Percentiles rank a stretch among this genome's conserved stretches.
Conservation (phyloP, 2,329 filamentous ascomycete species). For the Pseudocercospora eumusae region DNA sequence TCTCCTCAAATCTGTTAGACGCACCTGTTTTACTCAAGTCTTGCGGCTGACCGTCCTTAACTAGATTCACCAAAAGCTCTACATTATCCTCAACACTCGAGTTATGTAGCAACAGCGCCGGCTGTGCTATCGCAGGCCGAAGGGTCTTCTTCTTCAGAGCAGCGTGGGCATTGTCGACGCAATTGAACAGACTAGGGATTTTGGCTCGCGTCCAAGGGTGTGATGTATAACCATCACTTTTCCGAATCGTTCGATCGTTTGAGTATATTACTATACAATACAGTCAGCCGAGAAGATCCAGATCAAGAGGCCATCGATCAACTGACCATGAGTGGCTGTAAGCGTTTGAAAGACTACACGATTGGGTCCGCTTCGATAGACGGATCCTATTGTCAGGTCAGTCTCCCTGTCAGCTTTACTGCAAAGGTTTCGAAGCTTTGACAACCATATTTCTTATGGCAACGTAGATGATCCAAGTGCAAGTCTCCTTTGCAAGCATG, state of each 20-base stretch:
- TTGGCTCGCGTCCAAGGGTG: not conserved
- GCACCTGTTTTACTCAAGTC: not conserved
- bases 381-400: not conserved
- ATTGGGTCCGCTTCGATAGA: constrained; percentile 4
- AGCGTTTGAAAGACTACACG: constrained; percentile 1
- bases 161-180: not conserved
- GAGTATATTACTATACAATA: not conserved
- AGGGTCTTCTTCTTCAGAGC: not conserved
- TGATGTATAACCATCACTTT: not conserved
- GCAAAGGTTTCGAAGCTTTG: not conserved
- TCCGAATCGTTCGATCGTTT: not conserved
- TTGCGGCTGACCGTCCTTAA: not conserved
- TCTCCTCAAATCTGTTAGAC: not conserved
- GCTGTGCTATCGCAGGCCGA: not conserved
- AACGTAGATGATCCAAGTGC: constrained; percentile 3
- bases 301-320: too few relatives aligned
- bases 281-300: too few relatives aligned
- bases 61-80: not conserved
- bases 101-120: not conserved
- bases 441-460: not conserved
- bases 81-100: not conserved
- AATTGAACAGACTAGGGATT: not conserved
- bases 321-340: not conserved
- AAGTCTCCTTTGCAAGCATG: constrained; percentile 8
- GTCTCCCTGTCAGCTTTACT: not conserved